Conservation (phyloP, 805 yeast species). For the Zygoascus flipseniorum region DNA sequence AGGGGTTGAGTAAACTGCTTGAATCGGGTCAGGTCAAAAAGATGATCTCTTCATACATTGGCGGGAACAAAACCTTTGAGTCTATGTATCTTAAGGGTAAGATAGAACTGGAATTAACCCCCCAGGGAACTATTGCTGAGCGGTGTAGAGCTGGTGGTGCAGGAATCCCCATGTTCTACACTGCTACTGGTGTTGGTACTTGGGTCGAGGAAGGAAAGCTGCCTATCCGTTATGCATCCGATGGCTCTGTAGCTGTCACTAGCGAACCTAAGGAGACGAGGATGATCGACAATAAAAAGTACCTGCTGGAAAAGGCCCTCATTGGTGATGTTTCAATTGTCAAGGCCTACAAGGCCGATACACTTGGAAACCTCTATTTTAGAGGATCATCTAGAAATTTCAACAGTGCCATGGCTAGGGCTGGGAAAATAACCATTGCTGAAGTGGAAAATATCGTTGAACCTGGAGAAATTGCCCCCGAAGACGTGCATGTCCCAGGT, state of each 20-base stretch:
- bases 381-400: slow-evolving; percentile 37
- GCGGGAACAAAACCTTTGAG: slow-evolving; percentile 35
- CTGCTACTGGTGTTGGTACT: slow-evolving; percentile 40
- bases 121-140: slow-evolving; percentile 40
- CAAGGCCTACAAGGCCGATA: slow-evolving; percentile 42
- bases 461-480: slow-evolving; percentile 36
- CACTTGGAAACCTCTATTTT: slow-evolving; percentile 41
- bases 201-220: slow-evolving; percentile 38
- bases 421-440: slow-evolving; percentile 35
- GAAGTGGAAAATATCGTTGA: slow-evolving; percentile 41
- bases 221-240: slow-evolving; percentile 31
- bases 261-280: slow-evolving; percentile 33
- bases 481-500: slow-evolving; percentile 37
- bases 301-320: slow-evolving; percentile 33
- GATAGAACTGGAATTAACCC: slow-evolving; percentile 35
- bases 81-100: slow-evolving; percentile 32
- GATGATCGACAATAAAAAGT: slow-evolving; percentile 32
- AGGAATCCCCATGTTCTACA: slow-evolving; percentile 38
- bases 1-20: slow-evolving; percentile 34
- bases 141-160: slow-evolving; percentile 38
- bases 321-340: slow-evolving; percentile 41
- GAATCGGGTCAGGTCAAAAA: slow-evolving; percentile 34
- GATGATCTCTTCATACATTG: slow-evolving; percentile 37
- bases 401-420: slow-evolving; percentile 35
- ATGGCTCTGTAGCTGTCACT: slow-evolving; percentile 29